Evolutionary conservation across 805 yeast genomes (phyloP), one percentile per base, ranked within the genome.

Genomic region (Sugiyamaella qingdaonensis): DNA sequence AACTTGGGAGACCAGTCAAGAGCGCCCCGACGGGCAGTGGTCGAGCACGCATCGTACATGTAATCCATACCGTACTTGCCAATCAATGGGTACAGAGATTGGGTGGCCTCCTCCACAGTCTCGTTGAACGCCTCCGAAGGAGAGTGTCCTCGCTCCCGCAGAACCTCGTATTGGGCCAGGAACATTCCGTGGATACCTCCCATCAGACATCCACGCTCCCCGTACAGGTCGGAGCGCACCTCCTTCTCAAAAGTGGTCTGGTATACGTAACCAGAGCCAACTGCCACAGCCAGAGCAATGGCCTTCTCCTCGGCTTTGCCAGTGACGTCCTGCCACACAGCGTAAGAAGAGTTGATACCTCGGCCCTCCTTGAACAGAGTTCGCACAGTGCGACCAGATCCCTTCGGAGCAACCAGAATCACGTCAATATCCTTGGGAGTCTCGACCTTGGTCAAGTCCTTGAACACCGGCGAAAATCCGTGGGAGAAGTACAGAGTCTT

Each of bases 171-270:
- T 82, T 94, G 99, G 67, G 99, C 99, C 71, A 94, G 84, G 94
- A 94, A 94, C 98, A 94, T 94, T 84, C 99, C 99, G 82, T 94
- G 99, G 81, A 94, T 92, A 84, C 98, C 98, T 75, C 98, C 99
- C 99, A 92, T 94, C 67, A 94, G 82, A 80, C 98, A 94, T 73
- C 99, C 99, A 83, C 99, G 89, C 84, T 94, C 99, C 80, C 99
- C 99, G 81, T 94, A 94, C 72, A 94, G 81, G 76, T 94, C 99
- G 62, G 98, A 91, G 89, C 87, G 89, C 71, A 94, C 99, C 81
- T 94, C 99, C 79, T 85, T 90, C 81, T 95, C 97, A 71, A 95
- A 95, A 64, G 99, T 94, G 79, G 99, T 94, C 81, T 94, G 89
- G 89, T 94, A 94, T 68, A 94, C 97, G 87, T 94, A 94, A 76